Base-by-base conservation (phyloP, 208 protist species). In the Trypanosoma theileri region DNA sequence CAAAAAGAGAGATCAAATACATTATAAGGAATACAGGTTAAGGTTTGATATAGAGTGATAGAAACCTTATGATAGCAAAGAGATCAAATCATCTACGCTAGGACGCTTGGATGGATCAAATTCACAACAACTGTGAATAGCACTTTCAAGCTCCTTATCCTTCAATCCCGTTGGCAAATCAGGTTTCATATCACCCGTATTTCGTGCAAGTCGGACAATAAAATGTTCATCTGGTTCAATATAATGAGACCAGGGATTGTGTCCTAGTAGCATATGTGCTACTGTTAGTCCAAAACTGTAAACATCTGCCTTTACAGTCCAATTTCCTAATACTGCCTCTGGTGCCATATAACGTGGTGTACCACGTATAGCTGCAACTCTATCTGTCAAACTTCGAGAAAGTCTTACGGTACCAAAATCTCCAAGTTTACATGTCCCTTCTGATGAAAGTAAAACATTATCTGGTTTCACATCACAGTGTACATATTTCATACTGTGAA, bases 381-480 rank as follows among this genome's bases (percentile, higher is more conserved):
- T 52, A 13, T 71, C 66, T 26, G 46, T 3, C 0, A 57, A 41
- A 48, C 69, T 56, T 19, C 1, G 46, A 16, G n/a, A 19, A 24
- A 76, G 71, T 31, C 48, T 54, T 16, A 69, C 76, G 16, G 76
- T 28, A 21, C 76, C 76, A 64, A 81, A 81, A 67, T 81, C 76
- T 51, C 56, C 66, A 44, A 81, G 57, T 55, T 81, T 81, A 48
- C 74, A 81, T 8, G 21, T 59, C 41, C 76, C 72, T 31, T 81
- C 76, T 13, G 55, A 54, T 17, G 72, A 60, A 11, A 94, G 59
- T 12, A 94, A 70, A 21, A 94, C 80, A 68, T 94, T 94, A 24
- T 77, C 84, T 3, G 84, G 84, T 73, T 94, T 94, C 7, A 94
- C 52, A 66, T 94, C 88, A 57, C 86, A 84, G 77, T 94, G 88